Evolutionary conservation across 2,329 filamentous ascomycete genomes (phyloP), one percentile per base, ranked within the genome.

Genomic region (Fusarium burgessii): DNA sequence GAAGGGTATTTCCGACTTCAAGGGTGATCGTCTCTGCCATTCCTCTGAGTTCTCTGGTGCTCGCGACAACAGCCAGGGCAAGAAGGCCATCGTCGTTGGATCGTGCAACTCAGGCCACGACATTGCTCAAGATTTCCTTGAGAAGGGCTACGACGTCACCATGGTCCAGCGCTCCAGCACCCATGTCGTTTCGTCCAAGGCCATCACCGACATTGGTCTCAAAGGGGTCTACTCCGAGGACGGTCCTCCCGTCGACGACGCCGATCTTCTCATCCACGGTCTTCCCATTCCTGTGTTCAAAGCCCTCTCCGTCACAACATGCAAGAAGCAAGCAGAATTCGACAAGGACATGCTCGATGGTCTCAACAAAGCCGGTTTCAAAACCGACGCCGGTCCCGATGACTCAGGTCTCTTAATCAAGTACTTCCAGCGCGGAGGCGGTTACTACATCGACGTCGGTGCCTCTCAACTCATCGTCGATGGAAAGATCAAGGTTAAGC

Each of bases 381-480:
- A 85, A 57, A 78, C 89, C 2, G 89, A 92, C 70, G 79, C 76
- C 2, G 90, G 90, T 0, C 85, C 88, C 0, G 84, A 90, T 57
- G 85, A 82, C 2, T 81, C 85, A 0, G 90, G 90, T 0, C 81
- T 92, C 6, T 84, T 88, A 61, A 78, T 87, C 56, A 91, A 91
- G 77, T 92, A 91, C 74, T 84, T 90, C 68, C 88, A 90, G 71
- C 85, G 88, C 5, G 90, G 90, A 3, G 91, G 91, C 1, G 90
- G 91, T 0, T 92, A 92, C 76, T 92, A 92, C 78, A 90, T 92
- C 67, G 89, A 93, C 66, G 89, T 92, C 3, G 91, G 91, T 0
- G 88, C 86, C 1, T 88, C 87, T 1, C 79, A 87, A 73, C 83
- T 92, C 27, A 91, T 93, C 62, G 82, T 83, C 4, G 87, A 91